phyloP scores from a whole-genome alignment of 2,329 filamentous ascomycete genomes.

The Aureobasidium pullulans region DNA sequence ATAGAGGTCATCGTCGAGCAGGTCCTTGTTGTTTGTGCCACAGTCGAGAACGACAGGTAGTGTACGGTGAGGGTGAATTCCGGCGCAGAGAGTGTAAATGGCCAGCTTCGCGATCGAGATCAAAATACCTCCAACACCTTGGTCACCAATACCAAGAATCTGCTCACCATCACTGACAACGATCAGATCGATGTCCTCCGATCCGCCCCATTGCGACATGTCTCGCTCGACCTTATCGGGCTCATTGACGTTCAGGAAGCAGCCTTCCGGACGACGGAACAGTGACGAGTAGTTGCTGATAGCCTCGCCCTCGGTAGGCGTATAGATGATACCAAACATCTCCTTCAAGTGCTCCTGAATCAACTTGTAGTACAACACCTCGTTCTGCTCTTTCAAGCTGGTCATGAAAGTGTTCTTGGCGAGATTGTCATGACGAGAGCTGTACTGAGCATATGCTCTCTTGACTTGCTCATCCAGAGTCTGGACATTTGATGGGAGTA shows the following conservation, averaged over 20 bases:
- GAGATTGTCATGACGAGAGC: constrained; percentile 53
- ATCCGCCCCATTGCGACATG: constrained; percentile 58
- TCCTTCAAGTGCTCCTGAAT: constrained; percentile 72
- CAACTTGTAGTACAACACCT: constrained; percentile 75
- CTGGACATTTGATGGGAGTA: constrained; percentile 66
- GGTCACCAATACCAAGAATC: constrained; percentile 83
- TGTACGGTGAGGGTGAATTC: constrained; percentile 70
- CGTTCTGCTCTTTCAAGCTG: constrained; percentile 77
- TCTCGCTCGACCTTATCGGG: constrained; percentile 58
- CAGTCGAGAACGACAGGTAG: constrained; percentile 79
- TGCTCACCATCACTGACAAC: constrained; percentile 68
- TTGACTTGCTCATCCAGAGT: constrained; percentile 68
- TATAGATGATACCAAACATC: constrained; percentile 89
- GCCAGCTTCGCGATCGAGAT: constrained; percentile 80
- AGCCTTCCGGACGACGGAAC: constrained; percentile 72
- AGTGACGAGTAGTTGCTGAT: constrained; percentile 76
- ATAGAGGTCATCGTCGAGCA: constrained; percentile 71
- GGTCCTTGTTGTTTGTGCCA: constrained; percentile 71
- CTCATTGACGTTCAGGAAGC: constrained; percentile 69
- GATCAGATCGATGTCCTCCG: constrained; percentile 79
- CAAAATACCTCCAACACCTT: constrained; percentile 76
- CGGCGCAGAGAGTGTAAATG: constrained; percentile 78
- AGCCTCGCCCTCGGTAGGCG: constrained; percentile 81
- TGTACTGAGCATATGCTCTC: constrained; percentile 76
- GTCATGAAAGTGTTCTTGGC: constrained; percentile 86